These are phyloP conservation scores for Microthlaspi erraticum DNA, from an alignment of 345 rosid genomes.

Conservation along the genomic window DNA sequence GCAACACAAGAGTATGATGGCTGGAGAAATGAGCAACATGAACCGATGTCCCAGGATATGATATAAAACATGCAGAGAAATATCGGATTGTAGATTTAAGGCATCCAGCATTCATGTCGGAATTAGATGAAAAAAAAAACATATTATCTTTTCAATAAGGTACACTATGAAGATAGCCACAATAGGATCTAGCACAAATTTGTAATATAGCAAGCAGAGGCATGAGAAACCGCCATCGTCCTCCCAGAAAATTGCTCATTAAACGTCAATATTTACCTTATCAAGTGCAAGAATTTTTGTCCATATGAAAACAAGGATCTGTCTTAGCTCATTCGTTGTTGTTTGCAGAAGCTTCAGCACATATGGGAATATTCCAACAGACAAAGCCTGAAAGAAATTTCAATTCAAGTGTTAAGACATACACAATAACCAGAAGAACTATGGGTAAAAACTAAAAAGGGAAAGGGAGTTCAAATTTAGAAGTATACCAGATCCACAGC, in stretches of 20 bases:
- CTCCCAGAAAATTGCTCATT: slow-evolving; percentile 23
- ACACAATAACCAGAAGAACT: slow-evolving; percentile 35
- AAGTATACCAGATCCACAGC: slow-evolving; percentile 92
- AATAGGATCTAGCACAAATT: slow-evolving; percentile 18
- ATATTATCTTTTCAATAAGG: slow-evolving; percentile 5
- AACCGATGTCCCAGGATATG: slow-evolving; percentile 6
- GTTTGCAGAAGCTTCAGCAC: slow-evolving; percentile 96
- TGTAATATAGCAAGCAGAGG: slow-evolving; percentile 10
- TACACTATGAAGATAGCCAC: slow-evolving; percentile 23
- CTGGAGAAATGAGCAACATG: slow-evolving; percentile 6
- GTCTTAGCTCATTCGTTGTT: slow-evolving; percentile 90
- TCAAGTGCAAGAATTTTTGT: slow-evolving; percentile 98
- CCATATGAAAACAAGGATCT: slow-evolving; percentile 99
- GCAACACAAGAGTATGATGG: slow-evolving; percentile 17
- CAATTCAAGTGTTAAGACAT: slow-evolving; percentile 38
- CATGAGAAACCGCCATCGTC: slow-evolving; percentile 21
- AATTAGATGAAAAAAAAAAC: slow-evolving; percentile 16
- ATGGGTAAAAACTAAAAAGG: slow-evolving; percentile 24
- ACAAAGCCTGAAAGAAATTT: slow-evolving; percentile 73
- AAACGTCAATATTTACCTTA: slow-evolving; percentile 61
- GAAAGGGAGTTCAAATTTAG: slow-evolving; percentile 20
- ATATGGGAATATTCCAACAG: slow-evolving; percentile 99
- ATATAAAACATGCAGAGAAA: slow-evolving; percentile 11
- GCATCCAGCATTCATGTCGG: slow-evolving; percentile 23
- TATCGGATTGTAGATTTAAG: neutral